phyloP scores from a whole-genome alignment of 1,139 yeast species.

The Kodamaea sp. region DNA sequence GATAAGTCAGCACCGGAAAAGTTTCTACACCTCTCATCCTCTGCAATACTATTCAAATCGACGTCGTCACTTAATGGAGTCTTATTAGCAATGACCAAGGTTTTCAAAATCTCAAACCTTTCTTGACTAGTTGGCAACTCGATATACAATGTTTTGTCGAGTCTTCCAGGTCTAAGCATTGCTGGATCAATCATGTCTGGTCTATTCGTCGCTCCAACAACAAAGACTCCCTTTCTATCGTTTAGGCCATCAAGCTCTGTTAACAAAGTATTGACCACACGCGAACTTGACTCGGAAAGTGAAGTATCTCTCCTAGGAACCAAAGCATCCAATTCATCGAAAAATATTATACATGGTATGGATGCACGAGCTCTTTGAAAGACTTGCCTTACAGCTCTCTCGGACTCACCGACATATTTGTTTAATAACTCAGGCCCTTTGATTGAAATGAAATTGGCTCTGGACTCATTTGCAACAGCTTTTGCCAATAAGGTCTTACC shows the following conservation, averaged over 20 bases:
- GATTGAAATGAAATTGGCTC: slow-evolving; percentile 92
- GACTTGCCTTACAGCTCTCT: slow-evolving; percentile 92
- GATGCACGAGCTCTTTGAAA: slow-evolving; percentile 93
- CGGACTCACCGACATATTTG: slow-evolving; percentile 96
- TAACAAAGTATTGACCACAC: slow-evolving; percentile 91
- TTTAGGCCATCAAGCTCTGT: slow-evolving; percentile 95
- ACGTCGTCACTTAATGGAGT: slow-evolving; percentile 76
- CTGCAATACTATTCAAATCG: slow-evolving; percentile 61
- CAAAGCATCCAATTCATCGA: slow-evolving; percentile 93
- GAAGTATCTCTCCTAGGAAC: slow-evolving; percentile 93
- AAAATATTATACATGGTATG: slow-evolving; percentile 91
- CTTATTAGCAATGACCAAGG: slow-evolving; percentile 67
- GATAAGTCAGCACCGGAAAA: slow-evolving; percentile 97
- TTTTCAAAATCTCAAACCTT: slow-evolving; percentile 75
- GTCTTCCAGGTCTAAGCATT: slow-evolving; percentile 94
- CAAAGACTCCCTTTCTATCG: slow-evolving; percentile 90
- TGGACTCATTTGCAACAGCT: slow-evolving; percentile 95
- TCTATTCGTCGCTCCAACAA: slow-evolving; percentile 94
- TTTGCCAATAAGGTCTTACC: slow-evolving; percentile 95
- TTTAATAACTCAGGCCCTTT: slow-evolving; percentile 94
- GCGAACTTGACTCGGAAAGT: slow-evolving; percentile 83
- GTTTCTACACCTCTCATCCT: slow-evolving; percentile 78
- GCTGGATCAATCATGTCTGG: slow-evolving; percentile 99
- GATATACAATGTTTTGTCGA: slow-evolving; percentile 89
- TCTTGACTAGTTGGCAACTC: slow-evolving; percentile 83